Evolutionary conservation across 345 rosid species (phyloP).

Genomic region (Salix koriyanagi): DNA sequence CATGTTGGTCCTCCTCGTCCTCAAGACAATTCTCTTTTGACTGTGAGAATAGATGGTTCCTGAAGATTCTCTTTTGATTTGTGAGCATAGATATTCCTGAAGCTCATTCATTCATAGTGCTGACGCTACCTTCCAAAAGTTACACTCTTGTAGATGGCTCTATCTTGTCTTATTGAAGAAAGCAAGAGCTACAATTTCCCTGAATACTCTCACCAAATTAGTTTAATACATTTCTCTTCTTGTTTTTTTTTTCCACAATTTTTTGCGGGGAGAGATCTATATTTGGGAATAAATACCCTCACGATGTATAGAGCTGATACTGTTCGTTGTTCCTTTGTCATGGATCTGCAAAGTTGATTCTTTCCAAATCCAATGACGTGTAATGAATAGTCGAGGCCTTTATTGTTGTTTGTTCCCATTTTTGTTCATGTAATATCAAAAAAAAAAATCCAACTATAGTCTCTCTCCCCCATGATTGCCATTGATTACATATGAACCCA

Average conservation of each 20-base stretch:
- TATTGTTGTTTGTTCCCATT: slow-evolving; percentile 9
- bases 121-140: slow-evolving; percentile 2
- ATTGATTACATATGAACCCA: not conserved
- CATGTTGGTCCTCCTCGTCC: slow-evolving; percentile 84
- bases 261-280: not conserved
- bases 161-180: not conserved
- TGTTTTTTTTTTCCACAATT: not conserved
- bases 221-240: not conserved
- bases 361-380: not conserved
- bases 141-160: not conserved
- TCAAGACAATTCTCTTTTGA: slow-evolving; percentile 75
- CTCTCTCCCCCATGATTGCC: not conserved
- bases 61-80: slow-evolving; percentile 43
- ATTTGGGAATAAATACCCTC: slow-evolving; percentile 1
- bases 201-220: slow-evolving; percentile 3
- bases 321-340: not conserved
- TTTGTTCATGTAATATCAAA: not conserved
- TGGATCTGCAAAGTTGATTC: slow-evolving; percentile 6
- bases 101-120: not conserved
- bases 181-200: slow-evolving; percentile 9
- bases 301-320: slow-evolving; percentile 15
- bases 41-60: not conserved
- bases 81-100: not conserved
- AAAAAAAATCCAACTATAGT: not conserved
- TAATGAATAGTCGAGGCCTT: not conserved